Evolutionary conservation across 2,329 filamentous ascomycete species (phyloP), one percentile per base, ranked within the genome.

Genomic region (Exutisphaerella laricina): DNA sequence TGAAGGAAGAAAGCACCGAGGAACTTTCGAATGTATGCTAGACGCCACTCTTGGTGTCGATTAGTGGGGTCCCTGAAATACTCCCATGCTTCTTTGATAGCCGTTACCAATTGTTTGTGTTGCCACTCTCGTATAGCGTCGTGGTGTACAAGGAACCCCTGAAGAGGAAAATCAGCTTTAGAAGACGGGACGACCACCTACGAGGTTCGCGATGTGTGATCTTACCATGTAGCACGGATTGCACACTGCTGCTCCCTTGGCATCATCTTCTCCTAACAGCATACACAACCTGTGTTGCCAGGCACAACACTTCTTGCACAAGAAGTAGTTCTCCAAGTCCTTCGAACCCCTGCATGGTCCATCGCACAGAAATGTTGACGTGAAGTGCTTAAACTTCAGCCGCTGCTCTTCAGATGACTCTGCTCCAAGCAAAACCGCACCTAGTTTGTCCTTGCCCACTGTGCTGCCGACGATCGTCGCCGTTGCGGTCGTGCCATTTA

Each of bases 51-150:
- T n/a, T 53, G 21, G 25, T 43, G 25, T 17, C 21, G 18, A 22
- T 48, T 50, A 14, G 42, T 39, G 2, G 48, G 37, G 13, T 48
- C 40, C 10, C 29, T 44, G 16, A 55, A 31, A 30, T 41, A 53
- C 9, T 28, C 28, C 18, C 45, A 46, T 12, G 50, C 52, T 25
- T 49, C 44, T 7, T 40, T 38, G 2, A 43, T 40, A 23, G 50
- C 50, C 25, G 44, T 18, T 6, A 46, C 25, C 12, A 51, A 26
- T 12, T 45, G 46, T 20, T 45, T 25, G 16, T 43, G 39, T 56
- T 74, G 74, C 56, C 67, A 75, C 33, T 59, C 50, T 53, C 73
- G 70, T n/a, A 76, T 57, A 50, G 75, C 73, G 7, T 75, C 66
- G 34, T 39, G 20, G 23, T 49, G 38, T n/a, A 43, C 23, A n/a